Evolutionary conservation across 2,329 filamentous ascomycete genomes (phyloP).

Genomic region (Colletotrichum noveboracense): DNA sequence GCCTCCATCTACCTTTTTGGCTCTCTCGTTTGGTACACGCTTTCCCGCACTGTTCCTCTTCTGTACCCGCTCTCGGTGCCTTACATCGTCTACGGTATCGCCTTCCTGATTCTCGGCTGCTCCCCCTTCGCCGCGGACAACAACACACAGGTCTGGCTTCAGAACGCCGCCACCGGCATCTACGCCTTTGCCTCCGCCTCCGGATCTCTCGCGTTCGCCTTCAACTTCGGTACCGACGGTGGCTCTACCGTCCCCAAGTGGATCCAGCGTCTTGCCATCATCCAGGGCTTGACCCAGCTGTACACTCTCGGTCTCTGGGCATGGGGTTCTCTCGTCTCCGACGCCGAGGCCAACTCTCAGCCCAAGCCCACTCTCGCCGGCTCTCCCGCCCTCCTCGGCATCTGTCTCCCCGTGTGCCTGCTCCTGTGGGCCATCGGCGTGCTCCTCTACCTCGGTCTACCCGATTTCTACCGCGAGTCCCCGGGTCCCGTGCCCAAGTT

Average conservation of each 20-base stretch:
- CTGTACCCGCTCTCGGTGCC: slow-evolving; percentile 62
- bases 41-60: slow-evolving; percentile 63
- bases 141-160: slow-evolving; percentile 49
- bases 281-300: slow-evolving; percentile 71
- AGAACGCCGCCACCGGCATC: slow-evolving; percentile 64
- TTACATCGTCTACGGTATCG: slow-evolving; percentile 67
- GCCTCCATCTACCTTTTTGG: slow-evolving; percentile 63
- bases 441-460: slow-evolving; percentile 63
- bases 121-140: slow-evolving; percentile 55
- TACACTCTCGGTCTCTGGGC: slow-evolving; percentile 72
- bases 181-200: slow-evolving; percentile 69
- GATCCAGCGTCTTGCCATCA: slow-evolving; percentile 69
- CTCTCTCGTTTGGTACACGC: slow-evolving; percentile 66
- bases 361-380: slow-evolving; percentile 32
- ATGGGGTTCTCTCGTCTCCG: slow-evolving; percentile 53
- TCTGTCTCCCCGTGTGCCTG: slow-evolving; percentile 62
- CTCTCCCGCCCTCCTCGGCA: slow-evolving; percentile 38
- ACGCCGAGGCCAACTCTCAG: slow-evolving; percentile 14
- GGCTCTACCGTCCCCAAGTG: slow-evolving; percentile 67
- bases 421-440: slow-evolving; percentile 63
- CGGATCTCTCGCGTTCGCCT: slow-evolving; percentile 69
- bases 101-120: slow-evolving; percentile 66
- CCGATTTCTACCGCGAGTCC: slow-evolving; percentile 68
- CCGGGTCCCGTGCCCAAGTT: slow-evolving; percentile 70
- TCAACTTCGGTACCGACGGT: slow-evolving; percentile 71